Evolutionary conservation across 2,329 filamentous ascomycete species (phyloP), one percentile per base, ranked within the genome.

Genomic region (Aureobasidium sp.): DNA sequence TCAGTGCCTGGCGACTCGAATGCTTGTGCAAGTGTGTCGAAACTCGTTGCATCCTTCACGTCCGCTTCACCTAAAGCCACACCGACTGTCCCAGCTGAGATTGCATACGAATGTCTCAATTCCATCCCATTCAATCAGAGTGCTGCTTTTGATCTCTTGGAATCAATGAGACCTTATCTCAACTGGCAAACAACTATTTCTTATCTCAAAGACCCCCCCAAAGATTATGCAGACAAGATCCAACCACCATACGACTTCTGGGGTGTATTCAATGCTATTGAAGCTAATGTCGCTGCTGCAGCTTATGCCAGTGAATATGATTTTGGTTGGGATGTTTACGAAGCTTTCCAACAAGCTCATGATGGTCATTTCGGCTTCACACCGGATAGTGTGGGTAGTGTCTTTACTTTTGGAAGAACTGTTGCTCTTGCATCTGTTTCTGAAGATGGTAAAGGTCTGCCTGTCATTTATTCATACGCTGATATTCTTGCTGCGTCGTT

Each of bases 321-420:
- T 23, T 84, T 84, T 67, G 81, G 81, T 13, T 80, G 74, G 68
- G 85, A 86, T 33, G 78, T 93, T 3, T 85, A 86, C 65, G 76
- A 81, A 42, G 76, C 87, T 10, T 80, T 89, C 42, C 81, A 82
- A 29, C 80, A 80, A 1, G 85, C 87, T 4, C 88, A 92, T 69
- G 90, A 93, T 72, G 88, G 89, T 1, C 91, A 93, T 71, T 89
- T 91, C 59, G 77, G 80, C 2, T 89, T 84, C 71, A 77, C 83
- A 18, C 85, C 87, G 3, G 85, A 88, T 68, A 78, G 84, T 6
- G 80, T 89, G 18, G 82, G 81, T 48, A 81, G 72, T 0, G 73
- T 86, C 0, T 88, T 90, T 76, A 81, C 73, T 67, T 90, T 72
- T 70, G 81, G 80, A 9, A 80, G 85, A 11, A 77, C 79, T 31